Evolutionary conservation across 495 filamentous ascomycete species (phyloP), one percentile per base, ranked within the genome.

Genomic region (Parathielavia hyrcaniae): DNA sequence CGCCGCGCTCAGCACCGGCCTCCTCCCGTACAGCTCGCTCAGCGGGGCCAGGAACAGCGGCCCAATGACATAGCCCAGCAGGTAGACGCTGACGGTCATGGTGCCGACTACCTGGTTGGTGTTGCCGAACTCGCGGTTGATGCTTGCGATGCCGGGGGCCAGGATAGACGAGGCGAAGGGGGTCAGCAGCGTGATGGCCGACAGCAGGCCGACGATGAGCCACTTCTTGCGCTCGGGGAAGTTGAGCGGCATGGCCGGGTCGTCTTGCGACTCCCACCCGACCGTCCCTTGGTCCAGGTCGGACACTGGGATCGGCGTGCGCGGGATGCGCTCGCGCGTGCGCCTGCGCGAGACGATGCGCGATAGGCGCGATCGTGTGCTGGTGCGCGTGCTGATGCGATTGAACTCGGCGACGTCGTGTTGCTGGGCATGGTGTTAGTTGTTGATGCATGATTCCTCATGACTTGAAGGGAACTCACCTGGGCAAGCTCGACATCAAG

Each of bases 221-320:
- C 86, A 91, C 72, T 95, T 95, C 50, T 77, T 75, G 40, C 69
- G 60, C 0, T 62, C 57, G 0, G 80, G 66, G 61, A 85, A 89
- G 69, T 92, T 91, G 65, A 83, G 76, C 5, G 88, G 88, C 71
- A 89, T 87, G 44, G 81, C 72, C 0, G 85, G 85, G 61, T 91
- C 88, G 50, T 86, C 77, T 54, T 79, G 77, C 10, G 75, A 75
- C 43, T 84, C 80, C 82, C 83, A 86, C 1, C 79, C 81, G 23
- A 85, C 65, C 67, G 82, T 66, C 39, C 73, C 73, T 12, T 70
- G 67, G 22, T 70, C 69, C 7, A 83, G 69, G 53, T 81, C 68
- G 1, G 73, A 71, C 17, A 71, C 43, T 1, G 79, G 78, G 45
- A 80, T 63, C 13, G 64, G 62, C 1, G 54, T 59, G 12, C 53